Percentiles rank a stretch among this genome's conserved stretches.
These are phyloP conservation scores for Xerocomus brunneocitrinus DNA, from an alignment of 768 basidiomycete genomes.

Conservation along the genomic window DNA sequence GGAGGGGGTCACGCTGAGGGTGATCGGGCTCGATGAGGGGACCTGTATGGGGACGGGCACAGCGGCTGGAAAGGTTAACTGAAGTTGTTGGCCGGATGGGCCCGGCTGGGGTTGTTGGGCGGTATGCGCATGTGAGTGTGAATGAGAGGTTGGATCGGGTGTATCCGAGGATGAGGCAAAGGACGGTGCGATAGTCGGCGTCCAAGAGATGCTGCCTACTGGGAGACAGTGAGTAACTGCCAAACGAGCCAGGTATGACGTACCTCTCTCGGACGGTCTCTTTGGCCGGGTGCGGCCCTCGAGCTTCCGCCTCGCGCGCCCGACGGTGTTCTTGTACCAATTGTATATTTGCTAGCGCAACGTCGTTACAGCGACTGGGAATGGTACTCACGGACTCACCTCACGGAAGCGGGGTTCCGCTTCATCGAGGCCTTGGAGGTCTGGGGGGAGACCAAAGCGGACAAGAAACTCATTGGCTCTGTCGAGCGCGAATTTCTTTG, in stretches of 20 bases:
- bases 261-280: slow-evolving; percentile 50
- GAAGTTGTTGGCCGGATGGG: slow-evolving; percentile 34
- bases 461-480: slow-evolving; percentile 57
- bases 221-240: not conserved
- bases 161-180: slow-evolving; percentile 29
- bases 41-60: slow-evolving; percentile 39
- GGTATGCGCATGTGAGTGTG: slow-evolving; percentile 2
- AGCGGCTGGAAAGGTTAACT: slow-evolving; percentile 41
- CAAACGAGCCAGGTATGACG: not conserved
- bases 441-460: slow-evolving; percentile 53
- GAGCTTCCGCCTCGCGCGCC: slow-evolving; percentile 52
- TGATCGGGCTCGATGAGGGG: slow-evolving; percentile 14
- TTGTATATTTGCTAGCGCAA: slow-evolving; percentile 55
- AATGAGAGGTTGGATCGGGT: slow-evolving; percentile 30
- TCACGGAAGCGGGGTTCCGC: slow-evolving; percentile 58
- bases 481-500: slow-evolving; percentile 65
- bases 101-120: slow-evolving; percentile 30
- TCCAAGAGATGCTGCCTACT: slow-evolving; percentile 34
- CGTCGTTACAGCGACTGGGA: not conserved
- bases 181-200: slow-evolving; percentile 34
- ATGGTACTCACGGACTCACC: slow-evolving; percentile 29
- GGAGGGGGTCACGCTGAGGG: slow-evolving; percentile 27
- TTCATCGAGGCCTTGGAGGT: slow-evolving; percentile 52
- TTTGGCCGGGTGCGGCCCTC: slow-evolving; percentile 51
- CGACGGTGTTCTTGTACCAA: slow-evolving; percentile 71